A percentile compares a stretch with the other conserved stretches of the same genome.
Conservation (phyloP, 805 yeast genomes). For the Ogataea methylovora region DNA sequence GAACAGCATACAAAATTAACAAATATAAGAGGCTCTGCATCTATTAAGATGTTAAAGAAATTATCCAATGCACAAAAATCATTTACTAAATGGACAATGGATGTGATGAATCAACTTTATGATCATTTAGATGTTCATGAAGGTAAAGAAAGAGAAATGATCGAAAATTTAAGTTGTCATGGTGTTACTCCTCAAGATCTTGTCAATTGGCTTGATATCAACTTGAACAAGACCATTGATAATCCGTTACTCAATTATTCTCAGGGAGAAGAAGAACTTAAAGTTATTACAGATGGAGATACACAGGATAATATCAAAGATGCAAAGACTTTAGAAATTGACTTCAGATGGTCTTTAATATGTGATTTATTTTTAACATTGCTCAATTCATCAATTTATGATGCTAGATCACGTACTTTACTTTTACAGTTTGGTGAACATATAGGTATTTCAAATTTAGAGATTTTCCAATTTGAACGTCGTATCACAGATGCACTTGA, state of each 20-base stretch:
- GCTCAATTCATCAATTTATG: conserved; percentile 79
- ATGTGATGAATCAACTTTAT: conserved; percentile 62
- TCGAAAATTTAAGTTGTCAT: conserved; percentile 76
- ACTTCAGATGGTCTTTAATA: conserved; percentile 86
- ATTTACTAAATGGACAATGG: conserved; percentile 78
- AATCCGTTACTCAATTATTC: conserved; percentile 37
- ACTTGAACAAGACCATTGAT: conserved; percentile 35
- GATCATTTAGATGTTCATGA: conserved; percentile 69
- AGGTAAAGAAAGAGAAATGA: conserved; percentile 74
- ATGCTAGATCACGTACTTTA: conserved; percentile 81
- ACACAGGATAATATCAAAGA: conserved; percentile 21
- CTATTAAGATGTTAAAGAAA: conserved; percentile 47
- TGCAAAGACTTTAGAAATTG: conserved; percentile 46
- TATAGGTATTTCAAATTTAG: conserved; percentile 53
- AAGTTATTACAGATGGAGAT: conserved; percentile 8
- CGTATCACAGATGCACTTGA: conserved; percentile 85
- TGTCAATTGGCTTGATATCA: conserved; percentile 43
- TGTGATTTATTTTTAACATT: conserved; percentile 84
- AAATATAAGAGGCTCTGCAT: conserved; percentile 42
- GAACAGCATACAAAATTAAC: conserved; percentile 82
- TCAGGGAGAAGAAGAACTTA: conserved; percentile 7
- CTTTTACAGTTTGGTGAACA: conserved; percentile 58
- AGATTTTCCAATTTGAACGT: conserved; percentile 82
- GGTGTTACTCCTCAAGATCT: conserved; percentile 74
- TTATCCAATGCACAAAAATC: conserved; percentile 66